These are phyloP conservation scores for Galerina marginata DNA, from an alignment of 768 basidiomycete species.

Conservation along the genomic window DNA sequence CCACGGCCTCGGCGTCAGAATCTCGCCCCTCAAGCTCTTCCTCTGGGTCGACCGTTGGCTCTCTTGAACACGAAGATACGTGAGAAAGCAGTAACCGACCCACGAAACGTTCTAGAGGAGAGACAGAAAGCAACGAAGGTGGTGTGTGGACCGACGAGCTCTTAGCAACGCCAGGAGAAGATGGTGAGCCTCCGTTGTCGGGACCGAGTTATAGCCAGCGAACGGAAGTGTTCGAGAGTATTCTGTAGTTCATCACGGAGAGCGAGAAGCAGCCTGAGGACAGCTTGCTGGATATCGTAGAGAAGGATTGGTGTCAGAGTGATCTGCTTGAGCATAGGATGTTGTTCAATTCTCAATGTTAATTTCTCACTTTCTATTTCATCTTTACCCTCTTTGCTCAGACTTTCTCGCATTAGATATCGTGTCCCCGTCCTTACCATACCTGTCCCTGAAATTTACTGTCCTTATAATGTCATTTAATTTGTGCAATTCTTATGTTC, in stretches of 20 bases:
- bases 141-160: constrained; percentile 49
- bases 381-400: too few relatives aligned
- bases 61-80: constrained; percentile 32
- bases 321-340: neutral
- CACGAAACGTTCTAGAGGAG: constrained; percentile 50
- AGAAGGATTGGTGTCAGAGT: constrained; percentile 35
- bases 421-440: too few relatives aligned
- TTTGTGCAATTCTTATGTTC: too few relatives aligned
- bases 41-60: constrained; percentile 2
- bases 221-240: constrained; percentile 68
- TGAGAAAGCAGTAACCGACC: constrained; percentile 36
- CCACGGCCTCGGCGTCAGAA: constrained; percentile 6
- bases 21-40: neutral
- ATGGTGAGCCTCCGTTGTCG: constrained; percentile 31
- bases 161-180: constrained; percentile 13
- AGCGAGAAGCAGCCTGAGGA: constrained; percentile 70
- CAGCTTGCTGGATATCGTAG: constrained; percentile 67
- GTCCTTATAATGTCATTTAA: too few relatives aligned
- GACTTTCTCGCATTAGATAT: too few relatives aligned
- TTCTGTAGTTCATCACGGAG: constrained; percentile 67
- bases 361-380: too few relatives aligned
- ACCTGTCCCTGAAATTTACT: too few relatives aligned
- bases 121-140: constrained; percentile 41
- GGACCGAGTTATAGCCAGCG: constrained; percentile 64
- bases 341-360: neutral